Conservation (phyloP, 2,329 filamentous ascomycete species). For the Dactylellina parvicollis region DNA sequence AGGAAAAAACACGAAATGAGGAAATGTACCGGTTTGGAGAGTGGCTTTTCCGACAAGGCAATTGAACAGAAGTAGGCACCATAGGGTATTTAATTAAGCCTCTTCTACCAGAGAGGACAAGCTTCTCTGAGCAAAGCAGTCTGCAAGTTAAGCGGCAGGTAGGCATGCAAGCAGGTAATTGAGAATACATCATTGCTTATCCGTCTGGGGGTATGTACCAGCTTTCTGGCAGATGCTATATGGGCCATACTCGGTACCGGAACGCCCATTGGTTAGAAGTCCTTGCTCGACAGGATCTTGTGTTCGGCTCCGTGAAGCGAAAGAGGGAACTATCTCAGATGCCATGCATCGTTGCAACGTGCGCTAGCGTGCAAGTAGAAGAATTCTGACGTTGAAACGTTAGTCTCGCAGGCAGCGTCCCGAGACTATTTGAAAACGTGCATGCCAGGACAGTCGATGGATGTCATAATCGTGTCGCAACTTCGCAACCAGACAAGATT, state of each 20-base stretch:
- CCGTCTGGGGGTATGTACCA: not conserved
- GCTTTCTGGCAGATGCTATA: not conserved
- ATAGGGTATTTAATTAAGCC: constrained; percentile 11
- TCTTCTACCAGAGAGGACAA: not conserved
- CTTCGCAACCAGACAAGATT: not conserved
- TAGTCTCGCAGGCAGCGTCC: not conserved
- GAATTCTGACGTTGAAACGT: not conserved
- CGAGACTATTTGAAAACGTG: too few relatives aligned
- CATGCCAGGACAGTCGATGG: not conserved
- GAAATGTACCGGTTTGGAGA: not conserved
- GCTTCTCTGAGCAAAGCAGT: constrained; percentile 1
- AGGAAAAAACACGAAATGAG: not conserved
- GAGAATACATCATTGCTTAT: constrained; percentile 18
- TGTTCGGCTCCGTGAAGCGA: not conserved
- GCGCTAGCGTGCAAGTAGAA: constrained; percentile 32
- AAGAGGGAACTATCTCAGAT: constrained; percentile 10
- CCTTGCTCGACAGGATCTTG: not conserved
- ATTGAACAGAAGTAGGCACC: not conserved
- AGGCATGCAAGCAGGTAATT: constrained; percentile 11
- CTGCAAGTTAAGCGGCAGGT: constrained; percentile 6
- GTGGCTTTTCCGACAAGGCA: not conserved
- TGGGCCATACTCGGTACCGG: constrained; percentile 4
- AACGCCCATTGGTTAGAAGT: not conserved
- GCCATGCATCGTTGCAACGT: constrained; percentile 8
- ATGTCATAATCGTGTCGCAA: constrained; percentile 20